These are phyloP conservation scores for Aspergillus indologenus DNA, from an alignment of 495 filamentous ascomycete species.

Conservation along the genomic window DNA sequence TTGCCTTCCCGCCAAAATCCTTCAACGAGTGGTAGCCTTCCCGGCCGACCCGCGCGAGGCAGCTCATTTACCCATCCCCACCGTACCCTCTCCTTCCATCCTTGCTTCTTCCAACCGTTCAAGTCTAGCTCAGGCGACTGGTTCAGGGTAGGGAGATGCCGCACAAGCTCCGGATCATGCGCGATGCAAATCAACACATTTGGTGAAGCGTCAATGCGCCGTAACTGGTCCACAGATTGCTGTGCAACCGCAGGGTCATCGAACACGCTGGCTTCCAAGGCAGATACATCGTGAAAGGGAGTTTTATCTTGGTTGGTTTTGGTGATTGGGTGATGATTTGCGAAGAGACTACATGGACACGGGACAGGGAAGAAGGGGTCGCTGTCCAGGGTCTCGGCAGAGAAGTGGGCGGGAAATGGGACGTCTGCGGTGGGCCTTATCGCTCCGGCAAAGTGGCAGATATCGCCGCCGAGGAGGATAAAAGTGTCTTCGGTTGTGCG, in stretches of 20 bases:
- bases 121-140: constrained; percentile 40
- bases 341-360: constrained; percentile 30
- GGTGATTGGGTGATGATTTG: constrained; percentile 15
- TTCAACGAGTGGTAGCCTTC: constrained; percentile 17
- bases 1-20: constrained; percentile 27
- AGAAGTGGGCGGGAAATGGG: constrained; percentile 17
- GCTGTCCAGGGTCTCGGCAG: not conserved
- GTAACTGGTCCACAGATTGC: constrained; percentile 18
- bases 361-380: constrained; percentile 13
- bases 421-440: constrained; percentile 42
- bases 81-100: constrained; percentile 32
- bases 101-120: constrained; percentile 49
- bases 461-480: constrained; percentile 52
- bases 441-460: constrained; percentile 51
- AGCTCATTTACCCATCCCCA: constrained; percentile 28
- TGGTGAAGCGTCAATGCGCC: constrained; percentile 41
- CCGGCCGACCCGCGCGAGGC: constrained; percentile 25
- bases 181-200: constrained; percentile 49
- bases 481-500: constrained; percentile 34
- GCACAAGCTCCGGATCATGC: constrained; percentile 40
- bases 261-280: constrained; percentile 19
- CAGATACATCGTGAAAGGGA: constrained; percentile 24
- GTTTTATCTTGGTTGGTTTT: constrained; percentile 10
- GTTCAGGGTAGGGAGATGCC: constrained; percentile 26
- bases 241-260: constrained; percentile 20